Evolutionary conservation across 1,284 basidiomycete genomes (phyloP).

Genomic region (Phenoliferia sp.): DNA sequence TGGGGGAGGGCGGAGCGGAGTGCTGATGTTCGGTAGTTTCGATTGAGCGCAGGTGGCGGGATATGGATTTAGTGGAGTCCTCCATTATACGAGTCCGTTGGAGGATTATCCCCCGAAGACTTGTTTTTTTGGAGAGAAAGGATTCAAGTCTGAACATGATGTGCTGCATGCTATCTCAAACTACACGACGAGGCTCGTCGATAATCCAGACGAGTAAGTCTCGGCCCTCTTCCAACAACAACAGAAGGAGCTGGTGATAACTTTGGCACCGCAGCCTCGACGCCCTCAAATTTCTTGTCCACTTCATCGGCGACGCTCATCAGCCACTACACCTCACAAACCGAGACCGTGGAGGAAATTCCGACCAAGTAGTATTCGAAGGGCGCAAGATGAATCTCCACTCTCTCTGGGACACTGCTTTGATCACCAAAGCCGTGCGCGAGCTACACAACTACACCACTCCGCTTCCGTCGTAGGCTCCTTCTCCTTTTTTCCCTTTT

Average conservation of each 20-base stretch:
- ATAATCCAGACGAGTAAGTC: constrained; percentile 24
- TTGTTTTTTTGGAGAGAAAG: constrained; percentile 38
- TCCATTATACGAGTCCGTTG: constrained; percentile 42
- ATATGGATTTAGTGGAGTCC: constrained; percentile 40
- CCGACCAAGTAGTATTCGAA: constrained; percentile 41
- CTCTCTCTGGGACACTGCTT: constrained; percentile 41
- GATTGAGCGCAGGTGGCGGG: constrained; percentile 14
- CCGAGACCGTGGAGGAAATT: constrained; percentile 43
- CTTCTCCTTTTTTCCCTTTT: not conserved
- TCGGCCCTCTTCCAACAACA: not conserved
- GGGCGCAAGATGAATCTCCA: constrained; percentile 40
- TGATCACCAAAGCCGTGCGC: constrained; percentile 40
- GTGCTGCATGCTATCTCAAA: constrained; percentile 30
- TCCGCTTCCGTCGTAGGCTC: constrained; percentile 35
- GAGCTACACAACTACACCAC: constrained; percentile 41
- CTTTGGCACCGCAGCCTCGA: not conserved
- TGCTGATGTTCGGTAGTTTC: no score
- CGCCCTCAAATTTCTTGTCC: constrained; percentile 41
- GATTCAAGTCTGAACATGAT: constrained; percentile 35
- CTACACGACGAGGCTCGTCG: constrained; percentile 20
- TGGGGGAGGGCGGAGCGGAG: not conserved
- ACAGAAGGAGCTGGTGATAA: not conserved
- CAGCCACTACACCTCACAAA: constrained; percentile 45
- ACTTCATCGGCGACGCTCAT: constrained; percentile 43
- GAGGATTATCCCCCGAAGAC: constrained; percentile 41